Conservation (phyloP, 345 rosid genomes). For the Heritiera fomes region DNA sequence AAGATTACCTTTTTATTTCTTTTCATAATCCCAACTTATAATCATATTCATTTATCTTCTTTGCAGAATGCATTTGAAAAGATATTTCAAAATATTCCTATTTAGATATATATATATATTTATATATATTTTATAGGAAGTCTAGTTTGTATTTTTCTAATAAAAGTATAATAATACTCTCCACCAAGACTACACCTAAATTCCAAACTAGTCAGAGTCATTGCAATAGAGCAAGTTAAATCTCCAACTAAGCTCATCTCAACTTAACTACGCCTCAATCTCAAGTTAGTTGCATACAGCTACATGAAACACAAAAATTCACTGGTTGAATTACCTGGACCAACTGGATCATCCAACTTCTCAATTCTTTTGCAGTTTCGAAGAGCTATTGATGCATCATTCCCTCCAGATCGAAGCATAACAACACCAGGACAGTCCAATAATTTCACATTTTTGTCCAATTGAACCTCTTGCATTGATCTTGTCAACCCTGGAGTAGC, state of each 20-base stretch:
- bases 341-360: conserved; percentile 89
- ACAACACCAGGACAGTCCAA: conserved; percentile 99
- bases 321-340: conserved; percentile 61
- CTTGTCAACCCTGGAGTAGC: conserved; percentile 94
- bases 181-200: not conserved
- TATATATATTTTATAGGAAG: not conserved
- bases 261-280: not conserved
- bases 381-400: conserved; percentile 76
- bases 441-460: conserved; percentile 87
- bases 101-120: not conserved
- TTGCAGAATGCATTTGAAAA: not conserved
- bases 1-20: not conserved
- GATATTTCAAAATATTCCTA: not conserved
- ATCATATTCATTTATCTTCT: conserved; percentile 2
- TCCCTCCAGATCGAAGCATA: conserved; percentile 74
- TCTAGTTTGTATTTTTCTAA: not conserved
- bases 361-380: conserved; percentile 96
- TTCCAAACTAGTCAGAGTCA: not conserved
- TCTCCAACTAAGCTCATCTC: not conserved
- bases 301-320: not conserved
- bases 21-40: not conserved
- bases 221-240: not conserved
- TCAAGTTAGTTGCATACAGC: not conserved
- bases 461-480: conserved; percentile 93
- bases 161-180: not conserved